Evolutionary conservation across 306 rosid genomes (phyloP), one percentile per base, ranked within the genome.

Genomic region (Benincasa hispida): DNA sequence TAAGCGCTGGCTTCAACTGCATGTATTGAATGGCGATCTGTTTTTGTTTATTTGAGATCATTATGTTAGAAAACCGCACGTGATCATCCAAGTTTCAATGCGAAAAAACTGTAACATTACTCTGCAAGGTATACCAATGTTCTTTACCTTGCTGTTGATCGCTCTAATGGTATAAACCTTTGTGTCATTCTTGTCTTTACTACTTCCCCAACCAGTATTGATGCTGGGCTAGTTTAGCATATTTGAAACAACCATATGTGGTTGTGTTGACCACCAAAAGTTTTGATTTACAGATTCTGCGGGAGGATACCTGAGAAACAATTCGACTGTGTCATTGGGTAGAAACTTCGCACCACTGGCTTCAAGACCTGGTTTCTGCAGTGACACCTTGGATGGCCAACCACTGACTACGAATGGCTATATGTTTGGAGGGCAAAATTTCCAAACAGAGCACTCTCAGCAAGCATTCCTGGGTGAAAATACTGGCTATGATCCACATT

Each of bases 401-500:
- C 56, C 75, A 65, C 76, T 75, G 74, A 78, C 75, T 47, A 62
- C 84, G 54, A 75, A 87, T 82, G 87, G 77, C 67, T 82, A 61
- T 82, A 87, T 87, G 87, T 80, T 84, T 82, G 84, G 81, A 48
- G 76, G 42, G 45, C 84, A 80, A 59, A 69, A 42, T 63, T 84
- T 80, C 69, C 77, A 75, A 79, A 75, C 79, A 32, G 77, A 79
- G 73, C 83, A 82, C 77, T 79, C 79, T 74, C 80, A 66, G 70
- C 30, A 53, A 59, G 74, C 77, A 45, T 82, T 59, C 65, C 66
- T 75, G 55, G 87, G 84, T 66, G 90, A 82, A 65, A 82, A 55
- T 22, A 69, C 81, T 79, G 81, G 73, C 81, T 65, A 57, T 60
- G 73, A 57, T 80, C 79, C 86, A 34, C 80, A 82, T 65, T 42